Evolutionary conservation across 1,284 basidiomycete species (phyloP).

Genomic region (Ganoderma resinaceum): DNA sequence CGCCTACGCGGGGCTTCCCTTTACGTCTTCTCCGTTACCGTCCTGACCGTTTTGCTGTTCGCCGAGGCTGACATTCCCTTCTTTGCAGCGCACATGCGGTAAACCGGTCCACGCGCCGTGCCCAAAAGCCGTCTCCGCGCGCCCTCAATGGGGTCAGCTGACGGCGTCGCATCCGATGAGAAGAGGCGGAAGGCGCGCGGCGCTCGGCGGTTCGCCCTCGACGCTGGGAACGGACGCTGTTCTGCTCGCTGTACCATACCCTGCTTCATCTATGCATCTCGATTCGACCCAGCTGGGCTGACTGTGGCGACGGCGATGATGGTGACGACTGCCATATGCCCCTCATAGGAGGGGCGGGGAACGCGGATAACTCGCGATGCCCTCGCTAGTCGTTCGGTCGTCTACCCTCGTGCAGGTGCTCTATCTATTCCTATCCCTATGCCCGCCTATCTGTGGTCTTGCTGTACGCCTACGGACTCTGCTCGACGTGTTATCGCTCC

Average conservation of each 20-base stretch:
- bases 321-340: too few species aligned
- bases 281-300: background rate
- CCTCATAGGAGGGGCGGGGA: background rate
- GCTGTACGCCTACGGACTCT: conserved; percentile 18
- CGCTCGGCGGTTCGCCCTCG: background rate
- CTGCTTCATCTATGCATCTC: background rate
- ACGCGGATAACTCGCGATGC: conserved; percentile 6
- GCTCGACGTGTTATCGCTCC: background rate
- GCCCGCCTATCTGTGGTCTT: conserved; percentile 22
- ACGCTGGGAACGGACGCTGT: background rate
- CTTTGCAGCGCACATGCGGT: conserved; percentile 27
- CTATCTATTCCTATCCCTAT: conserved; percentile 30
- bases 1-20: conserved; percentile 3
- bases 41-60: background rate
- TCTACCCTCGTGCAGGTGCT: background rate
- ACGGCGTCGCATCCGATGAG: background rate
- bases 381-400: conserved; percentile 1
- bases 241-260: background rate
- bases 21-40: conserved; percentile 22
- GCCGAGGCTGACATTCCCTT: conserved; percentile 16
- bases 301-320: background rate
- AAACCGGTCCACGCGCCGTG: conserved; percentile 12
- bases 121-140: background rate
- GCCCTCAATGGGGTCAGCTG: conserved; percentile 10
- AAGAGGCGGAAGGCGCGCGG: background rate